phyloP scores from a whole-genome alignment of 345 rosid species.

The Aquilaria yunnanensis region DNA sequence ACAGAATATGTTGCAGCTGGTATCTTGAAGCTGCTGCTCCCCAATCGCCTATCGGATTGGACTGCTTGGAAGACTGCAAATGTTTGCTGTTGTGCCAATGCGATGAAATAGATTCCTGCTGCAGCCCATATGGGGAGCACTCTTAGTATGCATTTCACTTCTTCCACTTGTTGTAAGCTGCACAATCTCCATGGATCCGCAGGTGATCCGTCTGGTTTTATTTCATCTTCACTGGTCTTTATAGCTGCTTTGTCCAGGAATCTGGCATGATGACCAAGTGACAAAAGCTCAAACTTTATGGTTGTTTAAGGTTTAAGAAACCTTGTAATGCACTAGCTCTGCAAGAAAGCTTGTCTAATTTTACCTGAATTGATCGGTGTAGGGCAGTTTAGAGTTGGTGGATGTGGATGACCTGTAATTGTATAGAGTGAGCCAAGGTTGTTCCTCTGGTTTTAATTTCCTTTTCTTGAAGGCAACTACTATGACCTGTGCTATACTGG shows the following conservation, averaged over 20 bases:
- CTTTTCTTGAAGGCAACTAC: slow-evolving; percentile 56
- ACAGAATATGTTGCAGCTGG: slow-evolving; percentile 50
- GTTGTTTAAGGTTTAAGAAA: too few species aligned
- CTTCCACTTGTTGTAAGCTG: slow-evolving; percentile 65
- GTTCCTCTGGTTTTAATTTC: slow-evolving; percentile 32
- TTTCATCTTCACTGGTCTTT: slow-evolving; percentile 26
- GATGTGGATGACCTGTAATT: slow-evolving; percentile 23
- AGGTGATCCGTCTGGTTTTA: slow-evolving; percentile 45
- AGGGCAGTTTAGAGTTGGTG: slow-evolving; percentile 35
- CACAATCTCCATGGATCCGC: slow-evolving; percentile 56
- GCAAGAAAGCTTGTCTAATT: too few species aligned
- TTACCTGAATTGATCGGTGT: slow-evolving; percentile 44
- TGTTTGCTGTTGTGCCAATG: slow-evolving; percentile 43
- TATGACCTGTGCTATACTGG: slow-evolving; percentile 51
- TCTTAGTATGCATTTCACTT: slow-evolving; percentile 49
- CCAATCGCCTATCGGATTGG: slow-evolving; percentile 41
- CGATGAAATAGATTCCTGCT: slow-evolving; percentile 32
- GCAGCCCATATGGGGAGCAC: slow-evolving; percentile 60
- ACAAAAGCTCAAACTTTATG: too few species aligned
- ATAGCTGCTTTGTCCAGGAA: slow-evolving; percentile 62
- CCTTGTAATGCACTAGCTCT: too few species aligned
- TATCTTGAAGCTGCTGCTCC: slow-evolving; percentile 28
- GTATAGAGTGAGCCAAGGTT: slow-evolving; percentile 33
- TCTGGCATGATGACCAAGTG: slow-evolving; percentile 14
- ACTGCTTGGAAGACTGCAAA: slow-evolving; percentile 55